Base-by-base conservation (phyloP, 2,329 filamentous ascomycete species). In the Penicillium sp. region DNA sequence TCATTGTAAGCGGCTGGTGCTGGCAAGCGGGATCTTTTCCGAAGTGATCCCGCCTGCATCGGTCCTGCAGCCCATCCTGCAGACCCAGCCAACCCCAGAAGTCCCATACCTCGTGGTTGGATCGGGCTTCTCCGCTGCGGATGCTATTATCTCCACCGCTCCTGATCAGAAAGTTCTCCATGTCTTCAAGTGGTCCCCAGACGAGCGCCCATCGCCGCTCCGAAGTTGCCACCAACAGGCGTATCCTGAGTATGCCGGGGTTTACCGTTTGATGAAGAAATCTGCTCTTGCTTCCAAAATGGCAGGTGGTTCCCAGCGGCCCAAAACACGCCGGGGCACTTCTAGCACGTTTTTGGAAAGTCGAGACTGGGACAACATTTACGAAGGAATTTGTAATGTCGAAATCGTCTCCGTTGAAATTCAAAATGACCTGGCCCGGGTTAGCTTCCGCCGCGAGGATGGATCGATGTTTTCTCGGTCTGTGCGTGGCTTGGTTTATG, bases 121-220 rank as follows among this genome's bases (percentile, higher is more conserved):
- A 5, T 85, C 83, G 7, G 83, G 83, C 0, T 86, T 85, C 65
- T 83, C 82, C 2, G 83, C 83, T 2, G 83, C 83, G 21, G 83
- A 86, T 68, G 73, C 80, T 3, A 84, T 85, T 43, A 79, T 84
- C 32, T 84, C 81, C 5, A 73, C 79, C 15, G 29, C 49, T 1
- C 15, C 47, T 0, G 23, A 17, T 71, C 77, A 23, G 65, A 72
- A 12, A 61, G 78, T 86, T 36, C 67, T 85, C n/a, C 83, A 86
- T 59, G 64, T 84, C 46, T 86, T 79, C 65, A 80, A 80, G 63
- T 86, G 83, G 83, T 74, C 76, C n/a, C 80, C 82, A 0, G 74
- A 82, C 7, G 74, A 71, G 4, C 74, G 76, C 15, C 81, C 82
- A 0, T 84, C 81, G 0, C 83, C 83, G 2, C 67, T 86, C 10